phyloP scores from a whole-genome alignment of 148 eudicot genomes.

The Amaranthus palmeri region DNA sequence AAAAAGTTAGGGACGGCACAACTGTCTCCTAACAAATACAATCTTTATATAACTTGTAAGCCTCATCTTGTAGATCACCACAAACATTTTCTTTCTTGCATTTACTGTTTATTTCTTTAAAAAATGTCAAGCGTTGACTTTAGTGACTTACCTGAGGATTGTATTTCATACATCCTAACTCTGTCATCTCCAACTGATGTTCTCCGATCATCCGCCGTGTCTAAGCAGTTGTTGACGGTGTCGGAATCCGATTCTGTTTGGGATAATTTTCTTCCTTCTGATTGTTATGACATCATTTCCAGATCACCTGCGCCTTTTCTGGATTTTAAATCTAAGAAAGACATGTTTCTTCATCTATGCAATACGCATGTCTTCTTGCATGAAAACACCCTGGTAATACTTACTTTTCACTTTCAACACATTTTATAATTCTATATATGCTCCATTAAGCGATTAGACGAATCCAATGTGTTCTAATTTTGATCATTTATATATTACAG shows the following conservation, averaged over 20 bases:
- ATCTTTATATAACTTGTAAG: too few species aligned
- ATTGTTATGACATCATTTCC: not conserved
- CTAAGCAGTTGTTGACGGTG: conserved; percentile 1
- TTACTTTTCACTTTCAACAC: too few species aligned
- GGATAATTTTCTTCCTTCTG: conserved; percentile 15
- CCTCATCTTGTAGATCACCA: too few species aligned
- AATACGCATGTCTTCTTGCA: conserved; percentile 1
- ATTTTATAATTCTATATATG: too few species aligned
- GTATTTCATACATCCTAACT: conserved; percentile 13
- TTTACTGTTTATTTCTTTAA: not conserved
- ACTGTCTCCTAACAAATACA: too few species aligned
- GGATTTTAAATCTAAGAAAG: conserved; percentile 7
- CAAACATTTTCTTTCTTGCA: too few species aligned
- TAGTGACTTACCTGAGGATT: conserved; percentile 13
- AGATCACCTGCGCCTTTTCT: not conserved
- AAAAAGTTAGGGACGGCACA: too few species aligned
- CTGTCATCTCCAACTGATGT: conserved; percentile 15
- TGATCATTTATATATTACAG: too few species aligned
- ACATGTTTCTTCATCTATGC: not conserved
- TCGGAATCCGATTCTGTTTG: conserved; percentile 13
- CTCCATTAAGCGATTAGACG: too few species aligned
- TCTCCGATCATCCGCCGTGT: conserved; percentile 15
- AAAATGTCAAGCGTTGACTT: not conserved
- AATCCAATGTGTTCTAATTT: too few species aligned
- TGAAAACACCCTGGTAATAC: conserved; percentile 8